These are phyloP conservation scores for Sphagnurus paluster DNA, from an alignment of 1,284 basidiomycete genomes.

Conservation along the genomic window DNA sequence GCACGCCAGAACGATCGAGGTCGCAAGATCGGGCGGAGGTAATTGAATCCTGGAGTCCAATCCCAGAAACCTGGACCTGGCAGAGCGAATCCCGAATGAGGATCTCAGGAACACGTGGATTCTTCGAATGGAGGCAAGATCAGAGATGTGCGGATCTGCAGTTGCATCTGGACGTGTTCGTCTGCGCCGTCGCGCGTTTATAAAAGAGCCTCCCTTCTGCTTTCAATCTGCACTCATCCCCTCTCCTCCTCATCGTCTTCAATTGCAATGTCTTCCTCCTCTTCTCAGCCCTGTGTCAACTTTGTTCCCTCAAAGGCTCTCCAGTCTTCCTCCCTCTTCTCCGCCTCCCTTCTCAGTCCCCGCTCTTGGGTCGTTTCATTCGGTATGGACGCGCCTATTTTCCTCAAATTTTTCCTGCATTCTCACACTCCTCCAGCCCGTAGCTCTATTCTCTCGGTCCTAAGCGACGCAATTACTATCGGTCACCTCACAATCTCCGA, in stretches of 20 bases:
- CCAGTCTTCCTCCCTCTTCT: constrained; percentile 41
- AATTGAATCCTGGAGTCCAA: too few relatives aligned
- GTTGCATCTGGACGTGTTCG: constrained; percentile 20
- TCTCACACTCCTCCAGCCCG: constrained; percentile 50
- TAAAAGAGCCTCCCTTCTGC: constrained; percentile 31
- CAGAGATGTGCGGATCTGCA: constrained; percentile 17
- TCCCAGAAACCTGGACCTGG: constrained; percentile 6
- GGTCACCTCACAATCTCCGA: constrained; percentile 68
- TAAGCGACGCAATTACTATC: constrained; percentile 55
- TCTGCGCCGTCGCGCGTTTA: constrained; percentile 38
- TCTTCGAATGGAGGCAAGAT: constrained; percentile 9
- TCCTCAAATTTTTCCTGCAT: background rate
- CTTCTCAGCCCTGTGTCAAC: constrained; percentile 38
- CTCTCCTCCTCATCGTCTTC: constrained; percentile 17
- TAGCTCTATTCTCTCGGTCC: constrained; percentile 59
- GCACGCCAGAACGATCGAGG: too few relatives aligned
- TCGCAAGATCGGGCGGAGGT: too few relatives aligned
- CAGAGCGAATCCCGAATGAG: background rate
- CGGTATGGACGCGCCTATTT: constrained; percentile 30
- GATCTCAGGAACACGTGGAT: constrained; percentile 14
- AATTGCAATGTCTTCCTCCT: constrained; percentile 34
- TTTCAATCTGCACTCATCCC: constrained; percentile 29
- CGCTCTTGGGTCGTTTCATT: constrained; percentile 45
- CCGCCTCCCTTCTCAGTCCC: constrained; percentile 40
- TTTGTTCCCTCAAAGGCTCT: constrained; percentile 41